phyloP scores from a whole-genome alignment of 2,329 filamentous ascomycete species.

The Diaporthe australafricana region DNA sequence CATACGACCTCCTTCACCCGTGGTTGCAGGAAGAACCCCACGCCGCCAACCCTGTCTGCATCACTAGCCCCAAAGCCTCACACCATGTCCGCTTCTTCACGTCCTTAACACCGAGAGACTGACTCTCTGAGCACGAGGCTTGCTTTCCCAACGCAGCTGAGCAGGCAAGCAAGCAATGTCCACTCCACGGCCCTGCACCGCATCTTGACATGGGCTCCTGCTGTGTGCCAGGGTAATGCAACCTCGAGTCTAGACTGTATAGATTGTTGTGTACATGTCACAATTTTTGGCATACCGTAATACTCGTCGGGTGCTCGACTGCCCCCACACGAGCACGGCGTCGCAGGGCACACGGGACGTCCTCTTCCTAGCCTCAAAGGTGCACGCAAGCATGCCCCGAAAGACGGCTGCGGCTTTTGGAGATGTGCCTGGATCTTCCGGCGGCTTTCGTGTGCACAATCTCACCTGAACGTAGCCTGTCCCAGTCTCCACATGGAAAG shows the following conservation, averaged over 20 bases:
- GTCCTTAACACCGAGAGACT: slow-evolving; percentile 14
- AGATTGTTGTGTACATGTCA: slow-evolving; percentile 5
- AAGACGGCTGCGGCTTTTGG: neutral
- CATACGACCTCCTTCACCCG: slow-evolving; percentile 22
- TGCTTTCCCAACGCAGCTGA: neutral
- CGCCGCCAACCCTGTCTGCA: slow-evolving; percentile 26
- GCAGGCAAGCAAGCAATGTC: neutral
- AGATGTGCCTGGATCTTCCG: slow-evolving; percentile 13
- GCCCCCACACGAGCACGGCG: slow-evolving; percentile 13
- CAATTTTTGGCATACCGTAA: neutral
- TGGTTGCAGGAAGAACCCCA: slow-evolving; percentile 34
- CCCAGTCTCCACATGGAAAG: slow-evolving; percentile 4
- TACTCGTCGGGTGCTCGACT: slow-evolving; percentile 18
- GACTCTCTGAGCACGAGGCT: slow-evolving; percentile 9
- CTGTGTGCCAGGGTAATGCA: slow-evolving; percentile 20
- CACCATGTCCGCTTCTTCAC: slow-evolving; percentile 11
- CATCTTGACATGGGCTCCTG: slow-evolving; percentile 17
- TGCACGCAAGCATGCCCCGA: slow-evolving; percentile 21
- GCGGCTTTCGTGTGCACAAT: slow-evolving; percentile 16
- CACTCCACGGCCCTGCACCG: neutral
- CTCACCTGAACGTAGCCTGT: slow-evolving; percentile 20
- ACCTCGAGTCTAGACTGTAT: slow-evolving; percentile 3
- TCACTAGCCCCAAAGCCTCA: slow-evolving; percentile 26
- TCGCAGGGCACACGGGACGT: slow-evolving; percentile 5
- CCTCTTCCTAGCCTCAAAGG: slow-evolving; percentile 6